phyloP scores from a whole-genome alignment of 1,139 yeast species.

The Spencermartinsiella ligniputridi region DNA sequence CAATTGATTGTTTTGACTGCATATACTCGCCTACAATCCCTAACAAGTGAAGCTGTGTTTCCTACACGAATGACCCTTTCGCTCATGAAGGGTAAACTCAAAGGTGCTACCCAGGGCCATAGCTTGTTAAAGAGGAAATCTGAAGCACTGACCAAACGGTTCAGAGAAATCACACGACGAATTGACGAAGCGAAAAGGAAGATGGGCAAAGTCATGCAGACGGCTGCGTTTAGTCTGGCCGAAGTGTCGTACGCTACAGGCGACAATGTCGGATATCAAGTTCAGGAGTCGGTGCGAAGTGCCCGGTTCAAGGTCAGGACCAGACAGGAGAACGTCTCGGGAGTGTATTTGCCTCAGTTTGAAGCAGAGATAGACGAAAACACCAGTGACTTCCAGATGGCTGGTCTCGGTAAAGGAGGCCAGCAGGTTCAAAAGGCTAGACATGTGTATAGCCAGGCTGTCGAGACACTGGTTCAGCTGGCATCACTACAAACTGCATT shows the following conservation, averaged over 20 bases:
- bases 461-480: conserved; percentile 89
- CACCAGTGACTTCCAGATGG: conserved; percentile 89
- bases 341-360: conserved; percentile 90
- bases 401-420: conserved; percentile 98
- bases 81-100: conserved; percentile 87
- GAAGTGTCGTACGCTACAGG: conserved; percentile 98
- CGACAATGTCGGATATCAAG: conserved; percentile 89
- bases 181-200: conserved; percentile 94
- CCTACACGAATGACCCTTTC: conserved; percentile 98
- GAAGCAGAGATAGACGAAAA: conserved; percentile 78
- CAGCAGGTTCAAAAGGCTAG: conserved; percentile 97
- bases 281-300: conserved; percentile 81
- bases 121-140: conserved; percentile 90
- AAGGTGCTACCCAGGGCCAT: conserved; percentile 97
- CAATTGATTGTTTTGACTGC: neutral
- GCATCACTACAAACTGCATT: conserved; percentile 92
- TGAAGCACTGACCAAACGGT: conserved; percentile 93
- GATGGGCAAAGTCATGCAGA: conserved; percentile 98
- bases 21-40: conserved; percentile 2
- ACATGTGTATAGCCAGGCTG: conserved; percentile 88
- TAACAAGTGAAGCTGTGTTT: conserved; percentile 49
- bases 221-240: conserved; percentile 95
- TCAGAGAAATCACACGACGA: conserved; percentile 89
- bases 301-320: conserved; percentile 91
- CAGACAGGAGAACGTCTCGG: conserved; percentile 92